Evolutionary conservation across 257 asterid species (phyloP), one percentile per base, ranked within the genome.

Genomic region (Rauvolfia tetraphylla): DNA sequence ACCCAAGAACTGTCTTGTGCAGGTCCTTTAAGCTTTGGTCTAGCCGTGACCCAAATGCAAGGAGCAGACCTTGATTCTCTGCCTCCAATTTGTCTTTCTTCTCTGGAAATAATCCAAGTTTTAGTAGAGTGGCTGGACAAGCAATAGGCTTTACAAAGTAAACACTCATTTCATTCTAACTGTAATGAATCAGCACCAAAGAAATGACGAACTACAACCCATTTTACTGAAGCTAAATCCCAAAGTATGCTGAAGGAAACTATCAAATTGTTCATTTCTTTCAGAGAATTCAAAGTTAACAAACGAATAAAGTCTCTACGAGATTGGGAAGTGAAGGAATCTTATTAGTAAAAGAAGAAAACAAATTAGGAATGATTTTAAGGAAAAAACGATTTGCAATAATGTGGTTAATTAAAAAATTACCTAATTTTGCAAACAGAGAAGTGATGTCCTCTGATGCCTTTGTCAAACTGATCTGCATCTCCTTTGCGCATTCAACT

Each of bases 371-470:
- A 61, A 18, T 2, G 44, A 63, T 12, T 33, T 29, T 4, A 62
- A 34, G 42, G 69, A 18, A 33, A 61, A 61, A 61, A 11, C 11
- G 1, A n/a, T 5, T 46, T 18, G 15, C 38, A 7, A 13, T n/a
- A 66, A 56, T 25, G 13, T 23, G 15, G 25, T 22, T 63, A 72
- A 65, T 54, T 9, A 23, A 22, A 17, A 53, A 48, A 29, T 18
- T 86, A 92, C 97, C 97, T 79, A 92, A 78, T 87, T 86, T 86
- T 77, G 85, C 87, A 69, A 88, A 90, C 69, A 92, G 92, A 74
- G 87, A 80, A 67, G 89, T 79, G 70, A 88, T 86, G 76, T 92
- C 96, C 73, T 85, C 87, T 58, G 89, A 81, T 81, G 97, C 97
- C 83, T 85, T 88, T 44, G 85, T 85, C 80, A 90, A 87, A 80